These are phyloP conservation scores for Brassica rapa DNA, from an alignment of 345 rosid species.

Conservation along the genomic window DNA sequence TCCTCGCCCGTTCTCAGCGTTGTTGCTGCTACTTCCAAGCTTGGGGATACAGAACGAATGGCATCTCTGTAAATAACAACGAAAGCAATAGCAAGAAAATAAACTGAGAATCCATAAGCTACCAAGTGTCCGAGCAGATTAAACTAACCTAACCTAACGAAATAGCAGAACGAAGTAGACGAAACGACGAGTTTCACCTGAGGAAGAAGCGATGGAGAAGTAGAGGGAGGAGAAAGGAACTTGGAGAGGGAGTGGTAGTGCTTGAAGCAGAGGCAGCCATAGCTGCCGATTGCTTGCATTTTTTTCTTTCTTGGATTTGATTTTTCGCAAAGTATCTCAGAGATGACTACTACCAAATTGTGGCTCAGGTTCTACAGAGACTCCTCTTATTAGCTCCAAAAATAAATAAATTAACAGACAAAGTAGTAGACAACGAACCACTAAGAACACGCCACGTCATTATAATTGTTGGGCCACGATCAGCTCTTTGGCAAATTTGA, in stretches of 20 bases:
- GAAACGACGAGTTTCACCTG: conserved; percentile 43
- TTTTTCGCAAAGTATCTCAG: not conserved
- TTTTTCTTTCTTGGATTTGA: not conserved
- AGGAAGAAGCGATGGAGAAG: conserved; percentile 29
- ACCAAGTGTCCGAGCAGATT: too few relatives aligned
- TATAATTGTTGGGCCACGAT: not conserved
- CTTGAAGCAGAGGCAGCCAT: conserved; percentile 41
- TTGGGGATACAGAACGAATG: conserved; percentile 50
- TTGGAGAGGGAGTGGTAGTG: conserved; percentile 30
- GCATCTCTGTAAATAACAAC: conserved; percentile 49
- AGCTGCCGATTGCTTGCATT: conserved; percentile 40
- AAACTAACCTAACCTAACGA: not conserved
- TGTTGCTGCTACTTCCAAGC: conserved; percentile 46
- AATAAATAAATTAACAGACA: not conserved
- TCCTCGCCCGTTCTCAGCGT: conserved; percentile 42
- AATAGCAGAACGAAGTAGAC: not conserved
- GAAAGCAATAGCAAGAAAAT: not conserved
- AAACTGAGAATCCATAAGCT: not conserved
- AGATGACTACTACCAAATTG: conserved; percentile 18
- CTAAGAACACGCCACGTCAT: not conserved
- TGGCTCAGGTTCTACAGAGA: conserved; percentile 26
- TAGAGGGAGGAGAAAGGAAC: conserved; percentile 42
- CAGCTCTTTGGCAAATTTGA: not conserved
- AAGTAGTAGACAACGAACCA: not conserved
- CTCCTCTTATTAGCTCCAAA: not conserved